Base-by-base conservation (phyloP, 352 stramenopile species). In the Phytophthora pistaciae region DNA sequence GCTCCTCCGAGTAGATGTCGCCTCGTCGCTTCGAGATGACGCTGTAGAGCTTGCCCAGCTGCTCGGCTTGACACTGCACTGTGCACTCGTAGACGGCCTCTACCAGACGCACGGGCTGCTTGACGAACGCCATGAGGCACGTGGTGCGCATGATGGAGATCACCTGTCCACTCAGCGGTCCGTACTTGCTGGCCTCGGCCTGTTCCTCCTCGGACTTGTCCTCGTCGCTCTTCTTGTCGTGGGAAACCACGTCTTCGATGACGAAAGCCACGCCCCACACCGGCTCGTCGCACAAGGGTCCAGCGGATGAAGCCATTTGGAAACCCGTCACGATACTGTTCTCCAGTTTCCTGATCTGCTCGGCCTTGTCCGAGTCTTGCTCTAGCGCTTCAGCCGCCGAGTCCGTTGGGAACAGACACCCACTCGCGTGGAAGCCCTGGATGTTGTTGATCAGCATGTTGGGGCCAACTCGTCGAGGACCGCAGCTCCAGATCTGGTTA, bases 11-110 rank as follows among this genome's bases (percentile, higher is more conserved):
- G 63, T 92, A 83, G 18, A 98, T 94, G 70, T 98, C 91, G 8
- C 95, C 97, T 29, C 96, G 88, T 25, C 96, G 88, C 77, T 97
- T 97, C 3, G 92, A 96, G 44, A 99, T 87, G 18, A 99, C 95
- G 29, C 82, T 91, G 84, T 99, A 98, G 4, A 99, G 74, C 68
- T 98, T 94, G 27, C 96, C 96, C 2, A 99, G 88, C 54, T 98
- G 94, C 42, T 98, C 90, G 7, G 92, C 87, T 33, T 92, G 79
- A 58, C 88, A 95, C 65, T 95, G 90, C 29, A 98, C 86, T 2
- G 88, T 92, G 69, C 93, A 98, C 61, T 89, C 78, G 65, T 97
- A 98, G 62, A 98, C 86, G 36, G 91, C 92, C 64, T 98, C 94
- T 13, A 98, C 93, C 49, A 98, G 77, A 6, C 94, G 92, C 52